Base-by-base conservation (phyloP, 148 eudicot genomes). In the Rhododendron williamsianum region DNA sequence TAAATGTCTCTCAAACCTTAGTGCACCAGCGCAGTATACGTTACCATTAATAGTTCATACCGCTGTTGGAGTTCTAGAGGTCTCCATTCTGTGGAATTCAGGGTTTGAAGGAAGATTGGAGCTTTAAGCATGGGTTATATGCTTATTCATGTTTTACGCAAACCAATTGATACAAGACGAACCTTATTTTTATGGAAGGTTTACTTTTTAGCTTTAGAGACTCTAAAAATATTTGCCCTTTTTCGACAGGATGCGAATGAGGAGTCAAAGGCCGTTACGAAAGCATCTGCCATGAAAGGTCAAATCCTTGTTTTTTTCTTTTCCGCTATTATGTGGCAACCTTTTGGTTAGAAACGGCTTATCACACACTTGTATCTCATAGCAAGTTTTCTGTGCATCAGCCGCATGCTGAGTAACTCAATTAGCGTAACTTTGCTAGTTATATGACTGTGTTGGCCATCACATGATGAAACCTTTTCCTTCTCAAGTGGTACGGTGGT, bases 251-350 rank as follows among this genome's bases (percentile, higher is more conserved):
- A 89, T 82, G 89, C 93, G 12, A 90, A 92, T 67, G 92, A 92
- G 89, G 93, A 92, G 79, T 89, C 93, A 46, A 92, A 92, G 86
- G 87, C 92, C 18, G 91, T 92, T 73, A 92, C 92, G 12, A 92
- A 89, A 74, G 93, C 93, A 52, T 90, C 92, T 84, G 78, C 90
- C 21, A 92, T 92, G 93, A 92, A 92, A 90, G 93, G 93, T 90
- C 38, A 84, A 85, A 33, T 56, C n/a, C 63, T 36, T 41, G 11
- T 18, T 76, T 9, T 9, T 72, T 9, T 36, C 21, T 43, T 19
- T 35, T 71, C 46, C 1, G 8, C 63, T 33, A 11, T 45, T 69
- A 49, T 49, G 46, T 36, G 49, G 30, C 12, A 74, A 23, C 0
- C 33, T 23, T 72, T 11, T 16, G n/a, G 35, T 51, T 52, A 43